These are phyloP conservation scores for Apiosordaria backusii DNA, from an alignment of 495 filamentous ascomycete genomes.

Conservation along the genomic window DNA sequence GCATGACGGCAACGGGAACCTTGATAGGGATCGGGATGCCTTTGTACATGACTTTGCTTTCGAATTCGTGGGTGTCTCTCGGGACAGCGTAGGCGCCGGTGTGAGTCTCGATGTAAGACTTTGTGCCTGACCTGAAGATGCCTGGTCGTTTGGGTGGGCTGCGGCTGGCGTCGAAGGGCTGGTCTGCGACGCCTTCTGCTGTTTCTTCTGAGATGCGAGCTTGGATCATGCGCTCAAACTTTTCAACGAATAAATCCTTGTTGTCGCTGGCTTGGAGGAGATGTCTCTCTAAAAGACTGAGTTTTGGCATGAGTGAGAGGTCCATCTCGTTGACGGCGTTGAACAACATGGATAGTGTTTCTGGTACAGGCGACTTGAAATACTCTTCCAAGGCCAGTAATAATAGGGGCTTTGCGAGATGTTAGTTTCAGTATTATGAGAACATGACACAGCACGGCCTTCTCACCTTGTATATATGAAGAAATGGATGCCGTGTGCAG, in stretches of 20 bases:
- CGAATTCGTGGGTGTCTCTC: conserved; percentile 95
- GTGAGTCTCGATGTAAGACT: conserved; percentile 49
- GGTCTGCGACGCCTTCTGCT: conserved; percentile 36
- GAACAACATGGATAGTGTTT: conserved; percentile 87
- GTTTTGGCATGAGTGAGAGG: conserved; percentile 83
- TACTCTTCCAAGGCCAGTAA: conserved; percentile 96
- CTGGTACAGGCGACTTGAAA: conserved; percentile 85
- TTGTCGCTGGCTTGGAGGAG: conserved; percentile 87
- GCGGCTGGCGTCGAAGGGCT: conserved; percentile 45
- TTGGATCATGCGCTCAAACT: conserved; percentile 92
- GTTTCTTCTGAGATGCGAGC: conserved; percentile 53
- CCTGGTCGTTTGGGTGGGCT: conserved; percentile 46
- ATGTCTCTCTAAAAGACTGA: conserved; percentile 77
- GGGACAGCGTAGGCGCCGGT: conserved; percentile 60
- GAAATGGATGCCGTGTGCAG: conserved; percentile 95
- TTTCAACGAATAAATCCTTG: conserved; percentile 95
- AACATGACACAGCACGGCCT: not conserved
- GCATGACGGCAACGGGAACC: conserved; percentile 85
- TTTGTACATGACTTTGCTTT: conserved; percentile 91
- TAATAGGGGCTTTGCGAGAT: conserved; percentile 66
- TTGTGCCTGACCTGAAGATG: conserved; percentile 52
- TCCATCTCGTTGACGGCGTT: conserved; percentile 95
- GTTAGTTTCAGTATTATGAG: conserved; percentile 23
- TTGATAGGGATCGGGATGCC: conserved; percentile 95
- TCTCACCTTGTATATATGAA: conserved; percentile 93